These are phyloP conservation scores for Keithomyces neogunnii DNA, from an alignment of 2,329 filamentous ascomycete genomes.

Conservation along the genomic window DNA sequence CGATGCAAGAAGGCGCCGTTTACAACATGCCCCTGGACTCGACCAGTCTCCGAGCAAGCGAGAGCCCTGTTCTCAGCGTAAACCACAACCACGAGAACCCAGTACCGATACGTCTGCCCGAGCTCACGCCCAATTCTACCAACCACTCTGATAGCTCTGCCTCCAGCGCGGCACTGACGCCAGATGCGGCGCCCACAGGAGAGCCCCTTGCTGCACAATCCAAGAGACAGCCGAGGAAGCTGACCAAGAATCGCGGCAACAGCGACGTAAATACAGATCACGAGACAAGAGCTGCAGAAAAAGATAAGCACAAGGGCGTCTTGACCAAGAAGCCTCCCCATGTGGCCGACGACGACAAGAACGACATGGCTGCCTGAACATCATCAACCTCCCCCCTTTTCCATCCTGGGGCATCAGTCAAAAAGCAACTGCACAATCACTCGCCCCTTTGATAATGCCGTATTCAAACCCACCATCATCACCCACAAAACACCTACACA, in stretches of 20 bases:
- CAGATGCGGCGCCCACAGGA: constrained; percentile 14
- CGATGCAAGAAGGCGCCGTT: constrained; percentile 23
- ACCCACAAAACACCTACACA: too few relatives aligned
- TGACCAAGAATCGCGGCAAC: constrained; percentile 31
- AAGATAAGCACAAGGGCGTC: constrained; percentile 18
- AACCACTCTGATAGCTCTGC: constrained; percentile 17
- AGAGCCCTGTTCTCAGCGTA: constrained; percentile 16
- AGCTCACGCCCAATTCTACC: constrained; percentile 3
- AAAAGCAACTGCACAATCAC: too few relatives aligned
- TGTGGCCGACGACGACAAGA: not conserved
- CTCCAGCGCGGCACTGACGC: constrained; percentile 25
- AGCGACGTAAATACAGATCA: constrained; percentile 25
- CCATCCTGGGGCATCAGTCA: not conserved
- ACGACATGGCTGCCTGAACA: not conserved
- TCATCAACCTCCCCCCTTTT: not conserved
- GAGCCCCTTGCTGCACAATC: constrained; percentile 15
- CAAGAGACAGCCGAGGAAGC: constrained; percentile 31
- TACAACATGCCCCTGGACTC: constrained; percentile 24
- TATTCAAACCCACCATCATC: too few relatives aligned
- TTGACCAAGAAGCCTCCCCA: constrained; percentile 25
- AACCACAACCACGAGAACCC: constrained; percentile 4
- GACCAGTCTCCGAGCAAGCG: constrained; percentile 14
- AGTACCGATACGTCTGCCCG: not conserved
- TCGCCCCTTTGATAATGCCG: too few relatives aligned
- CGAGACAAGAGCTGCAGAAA: constrained; percentile 10